These are phyloP conservation scores for Pisolithus tinctorius DNA, from an alignment of 768 basidiomycete species.

Conservation along the genomic window DNA sequence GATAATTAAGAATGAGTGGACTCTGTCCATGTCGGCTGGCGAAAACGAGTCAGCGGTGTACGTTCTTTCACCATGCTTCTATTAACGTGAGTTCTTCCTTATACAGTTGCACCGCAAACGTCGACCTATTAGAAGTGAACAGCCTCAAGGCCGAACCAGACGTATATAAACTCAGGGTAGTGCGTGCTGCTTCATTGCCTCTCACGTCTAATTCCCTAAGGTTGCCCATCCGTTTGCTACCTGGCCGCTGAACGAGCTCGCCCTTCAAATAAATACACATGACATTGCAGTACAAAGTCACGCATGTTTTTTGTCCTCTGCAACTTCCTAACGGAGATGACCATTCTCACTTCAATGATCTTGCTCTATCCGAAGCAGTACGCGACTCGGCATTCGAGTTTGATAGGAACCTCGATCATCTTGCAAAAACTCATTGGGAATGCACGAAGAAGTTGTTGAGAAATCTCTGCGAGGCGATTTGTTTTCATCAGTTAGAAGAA, in stretches of 20 bases:
- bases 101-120: too few species aligned
- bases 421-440: conserved; percentile 19
- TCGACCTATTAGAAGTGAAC: too few species aligned
- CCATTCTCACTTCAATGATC: conserved; percentile 14
- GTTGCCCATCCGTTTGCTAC: neutral
- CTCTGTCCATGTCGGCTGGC: too few species aligned
- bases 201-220: too few species aligned
- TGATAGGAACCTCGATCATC: neutral
- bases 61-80: too few species aligned
- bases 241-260: neutral
- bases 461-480: conserved; percentile 5
- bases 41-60: too few species aligned
- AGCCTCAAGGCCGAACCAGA: too few species aligned
- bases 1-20: too few species aligned
- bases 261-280: neutral
- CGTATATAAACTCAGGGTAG: too few species aligned
- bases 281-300: conserved; percentile 23
- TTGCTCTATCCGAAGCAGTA: conserved; percentile 18
- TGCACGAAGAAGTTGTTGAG: conserved; percentile 21
- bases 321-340: conserved; percentile 32
- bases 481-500: neutral
- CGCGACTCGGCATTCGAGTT: conserved; percentile 16
- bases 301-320: conserved; percentile 37
- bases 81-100: too few species aligned
- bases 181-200: too few species aligned